A percentile compares a stretch with the other conserved stretches of the same genome.
phyloP scores from a whole-genome alignment of 352 stramenopile species.

The Phytophthora pluvialis region DNA sequence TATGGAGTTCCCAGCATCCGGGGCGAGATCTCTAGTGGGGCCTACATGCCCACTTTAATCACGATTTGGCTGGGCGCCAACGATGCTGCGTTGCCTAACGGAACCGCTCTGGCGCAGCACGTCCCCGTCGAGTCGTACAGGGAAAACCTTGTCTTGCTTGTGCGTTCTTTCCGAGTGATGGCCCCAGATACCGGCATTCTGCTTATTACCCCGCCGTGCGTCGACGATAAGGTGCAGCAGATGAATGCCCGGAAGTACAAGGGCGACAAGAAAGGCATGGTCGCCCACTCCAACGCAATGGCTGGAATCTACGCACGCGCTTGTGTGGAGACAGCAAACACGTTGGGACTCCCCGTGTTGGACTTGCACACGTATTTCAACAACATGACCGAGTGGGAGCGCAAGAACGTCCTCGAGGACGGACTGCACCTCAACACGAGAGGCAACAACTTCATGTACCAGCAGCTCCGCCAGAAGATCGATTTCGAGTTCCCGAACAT shows the following conservation, averaged over 20 bases:
- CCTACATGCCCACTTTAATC: slow-evolving; percentile 35
- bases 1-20: slow-evolving; percentile 35
- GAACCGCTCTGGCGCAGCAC: slow-evolving; percentile 37
- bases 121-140: slow-evolving; percentile 50
- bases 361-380: slow-evolving; percentile 57
- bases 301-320: slow-evolving; percentile 43
- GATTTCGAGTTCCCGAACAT: slow-evolving; percentile 20
- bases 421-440: slow-evolving; percentile 54
- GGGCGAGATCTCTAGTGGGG: slow-evolving; percentile 35
- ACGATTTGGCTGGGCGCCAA: slow-evolving; percentile 66
- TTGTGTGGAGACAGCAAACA: slow-evolving; percentile 41
- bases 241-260: slow-evolving; percentile 17
- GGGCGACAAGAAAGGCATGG: slow-evolving; percentile 13
- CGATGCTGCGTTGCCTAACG: slow-evolving; percentile 50
- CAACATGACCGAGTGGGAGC: slow-evolving; percentile 33
- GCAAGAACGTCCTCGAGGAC: slow-evolving; percentile 44
- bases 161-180: slow-evolving; percentile 24
- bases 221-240: slow-evolving; percentile 42
- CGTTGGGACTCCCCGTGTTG: slow-evolving; percentile 35
- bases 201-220: slow-evolving; percentile 34
- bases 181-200: slow-evolving; percentile 28
- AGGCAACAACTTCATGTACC: slow-evolving; percentile 53
- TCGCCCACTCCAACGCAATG: slow-evolving; percentile 48
- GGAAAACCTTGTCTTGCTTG: slow-evolving; percentile 41
- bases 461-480: slow-evolving; percentile 41